Percentiles rank a stretch among this genome's conserved stretches.
phyloP scores from a whole-genome alignment of 192 early-diverging fungal genomes.

The Podila horticola region DNA sequence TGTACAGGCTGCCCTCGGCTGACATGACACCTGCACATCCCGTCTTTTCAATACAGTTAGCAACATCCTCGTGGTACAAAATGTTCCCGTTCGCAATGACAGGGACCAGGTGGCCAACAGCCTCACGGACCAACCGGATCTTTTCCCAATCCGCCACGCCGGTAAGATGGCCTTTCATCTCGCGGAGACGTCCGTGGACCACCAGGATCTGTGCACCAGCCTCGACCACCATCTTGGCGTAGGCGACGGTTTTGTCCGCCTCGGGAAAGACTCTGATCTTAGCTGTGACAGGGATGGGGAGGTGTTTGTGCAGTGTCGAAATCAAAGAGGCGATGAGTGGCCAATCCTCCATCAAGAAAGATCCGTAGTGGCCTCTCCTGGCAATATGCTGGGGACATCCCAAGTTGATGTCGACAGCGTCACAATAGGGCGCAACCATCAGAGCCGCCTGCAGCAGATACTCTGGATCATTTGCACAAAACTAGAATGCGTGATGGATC shows the following conservation, averaged over 20 bases:
- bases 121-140: slow-evolving; percentile 85
- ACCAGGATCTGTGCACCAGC: slow-evolving; percentile 93
- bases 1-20: slow-evolving; percentile 87
- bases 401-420: slow-evolving; percentile 95
- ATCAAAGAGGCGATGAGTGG: slow-evolving; percentile 66
- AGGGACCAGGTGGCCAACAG: slow-evolving; percentile 74
- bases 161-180: slow-evolving; percentile 97
- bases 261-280: slow-evolving; percentile 95
- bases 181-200: slow-evolving; percentile 94
- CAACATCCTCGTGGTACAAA: slow-evolving; percentile 90
- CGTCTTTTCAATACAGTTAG: slow-evolving; percentile 83
- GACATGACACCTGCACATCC: slow-evolving; percentile 96
- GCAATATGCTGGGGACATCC: slow-evolving; percentile 99
- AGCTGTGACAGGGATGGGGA: slow-evolving; percentile 92
- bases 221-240: slow-evolving; percentile 95
- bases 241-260: slow-evolving; percentile 89
- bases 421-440: slow-evolving; percentile 83
- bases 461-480: slow-evolving; percentile 97
- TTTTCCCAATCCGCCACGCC: slow-evolving; percentile 97
- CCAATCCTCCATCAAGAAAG: slow-evolving; percentile 97
- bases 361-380: slow-evolving; percentile 88
- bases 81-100: slow-evolving; percentile 99
- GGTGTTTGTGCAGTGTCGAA: slow-evolving; percentile 79
- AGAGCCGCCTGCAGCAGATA: slow-evolving; percentile 83
- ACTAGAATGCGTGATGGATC: slow-evolving; percentile 58